Evolutionary conservation across 495 filamentous ascomycete species (phyloP), one percentile per base, ranked within the genome.

Genomic region (Neurospora sp.): DNA sequence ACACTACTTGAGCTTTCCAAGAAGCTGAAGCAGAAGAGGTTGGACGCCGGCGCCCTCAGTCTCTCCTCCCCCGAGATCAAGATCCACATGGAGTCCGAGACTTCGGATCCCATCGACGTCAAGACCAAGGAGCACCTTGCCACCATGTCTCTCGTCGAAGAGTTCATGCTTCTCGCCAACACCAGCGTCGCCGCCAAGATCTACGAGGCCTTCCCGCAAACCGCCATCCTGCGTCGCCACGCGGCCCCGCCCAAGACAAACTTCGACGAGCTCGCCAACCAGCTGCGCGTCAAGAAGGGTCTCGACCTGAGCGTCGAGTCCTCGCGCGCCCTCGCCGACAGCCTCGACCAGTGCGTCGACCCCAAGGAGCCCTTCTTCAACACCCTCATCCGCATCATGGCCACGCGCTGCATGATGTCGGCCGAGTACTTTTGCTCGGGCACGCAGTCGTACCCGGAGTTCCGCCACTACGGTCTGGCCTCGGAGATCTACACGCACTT

Each of bases 121-220:
- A 93, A 98, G 84, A 97, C 93, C 1, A 99, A 98, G 80, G 86
- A 93, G 71, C 88, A 92, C 73, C 89, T 98, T n/a, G 93, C 93
- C 77, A 99, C 96, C 71, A 98, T 98, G 85, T 98, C 94, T 35
- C 87, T 99, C 8, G 96, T 99, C 35, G 96, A 99, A 78, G 96
- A 99, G 77, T 98, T 99, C 86, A 99, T 99, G 96, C 87, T 98
- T 77, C 92, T 98, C 78, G 96, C 96, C 84, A 99, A 98, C 82
- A 97, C 92, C 78, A 93, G 89, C 73, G 96, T 99, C 35, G 96
- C 94, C 8, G 83, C 88, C 46, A 96, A 93, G 78, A 93, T 96
- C 76, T 93, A 95, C 83, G 86, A 90, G 70, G 88, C 93, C 14
- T 98, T 97, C 84, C 94, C 96, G 0, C 94, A 98, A 80, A 98